phyloP scores from a whole-genome alignment of 2,329 filamentous ascomycete species.

The Hymenoscyphus infarciens region DNA sequence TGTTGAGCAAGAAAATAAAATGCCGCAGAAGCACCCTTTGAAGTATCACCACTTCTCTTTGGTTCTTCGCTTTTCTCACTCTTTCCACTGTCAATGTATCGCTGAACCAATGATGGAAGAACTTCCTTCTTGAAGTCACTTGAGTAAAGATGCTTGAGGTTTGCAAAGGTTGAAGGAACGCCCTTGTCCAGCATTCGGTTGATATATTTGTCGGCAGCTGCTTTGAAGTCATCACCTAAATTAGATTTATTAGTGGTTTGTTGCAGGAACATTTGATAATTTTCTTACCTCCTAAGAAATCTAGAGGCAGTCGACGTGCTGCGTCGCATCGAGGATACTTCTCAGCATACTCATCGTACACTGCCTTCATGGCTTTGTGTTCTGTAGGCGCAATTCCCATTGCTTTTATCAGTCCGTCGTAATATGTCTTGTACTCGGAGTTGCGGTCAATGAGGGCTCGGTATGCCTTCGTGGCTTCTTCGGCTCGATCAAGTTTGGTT shows the following conservation, averaged over 20 bases:
- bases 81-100: slow-evolving; percentile 64
- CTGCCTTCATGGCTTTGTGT: slow-evolving; percentile 59
- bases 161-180: slow-evolving; percentile 93
- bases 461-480: slow-evolving; percentile 81
- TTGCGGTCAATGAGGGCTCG: slow-evolving; percentile 80
- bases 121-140: slow-evolving; percentile 73
- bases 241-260: slow-evolving; percentile 20
- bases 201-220: slow-evolving; percentile 75
- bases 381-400: slow-evolving; percentile 63
- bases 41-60: slow-evolving; percentile 44
- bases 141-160: slow-evolving; percentile 88
- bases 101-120: slow-evolving; percentile 71
- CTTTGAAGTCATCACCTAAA: slow-evolving; percentile 71
- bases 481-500: slow-evolving; percentile 68
- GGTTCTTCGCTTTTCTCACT: slow-evolving; percentile 42
- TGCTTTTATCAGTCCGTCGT: slow-evolving; percentile 68
- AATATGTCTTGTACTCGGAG: slow-evolving; percentile 82
- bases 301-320: slow-evolving; percentile 78
- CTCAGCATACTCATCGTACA: slow-evolving; percentile 79
- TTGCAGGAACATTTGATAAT: slow-evolving; percentile 5
- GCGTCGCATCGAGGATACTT: slow-evolving; percentile 84
- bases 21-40: slow-evolving; percentile 70
- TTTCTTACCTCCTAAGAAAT: slow-evolving; percentile 71
- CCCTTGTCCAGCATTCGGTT: slow-evolving; percentile 84
- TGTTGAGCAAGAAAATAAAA: slow-evolving; percentile 95